Conservation (phyloP, 768 basidiomycete genomes). For the Naganishia kalamii region DNA sequence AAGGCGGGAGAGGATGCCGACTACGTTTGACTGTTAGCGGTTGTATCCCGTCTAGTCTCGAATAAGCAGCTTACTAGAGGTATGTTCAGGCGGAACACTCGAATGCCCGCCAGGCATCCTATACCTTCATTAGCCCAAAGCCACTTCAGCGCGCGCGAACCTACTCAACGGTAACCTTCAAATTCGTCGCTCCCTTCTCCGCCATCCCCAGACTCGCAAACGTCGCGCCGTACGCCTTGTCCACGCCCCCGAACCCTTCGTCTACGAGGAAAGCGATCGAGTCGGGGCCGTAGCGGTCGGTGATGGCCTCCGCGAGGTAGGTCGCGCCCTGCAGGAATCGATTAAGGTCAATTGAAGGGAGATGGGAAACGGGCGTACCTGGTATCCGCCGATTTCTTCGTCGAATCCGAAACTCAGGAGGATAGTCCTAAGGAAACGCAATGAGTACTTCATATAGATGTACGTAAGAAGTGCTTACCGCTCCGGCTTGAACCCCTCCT, state of each 20-base stretch:
- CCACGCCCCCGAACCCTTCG: constrained; percentile 64
- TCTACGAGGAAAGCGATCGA: constrained; percentile 75
- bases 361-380: not conserved
- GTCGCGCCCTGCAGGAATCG: constrained; percentile 49
- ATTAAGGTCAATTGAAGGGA: not conserved
- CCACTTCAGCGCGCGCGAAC: not conserved
- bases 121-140: constrained; percentile 1
- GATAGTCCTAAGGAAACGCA: constrained; percentile 30
- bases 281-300: constrained; percentile 62
- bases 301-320: constrained; percentile 50
- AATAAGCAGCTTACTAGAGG: constrained; percentile 56
- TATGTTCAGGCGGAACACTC: constrained; percentile 73
- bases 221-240: constrained; percentile 34
- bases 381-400: constrained; percentile 55
- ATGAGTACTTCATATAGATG: not conserved
- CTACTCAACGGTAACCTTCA: constrained; percentile 37
- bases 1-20: constrained; percentile 69
- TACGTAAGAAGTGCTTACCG: constrained; percentile 46
- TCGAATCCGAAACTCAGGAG: constrained; percentile 56
- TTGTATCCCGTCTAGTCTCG: too few relatives aligned
- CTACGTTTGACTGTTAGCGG: constrained; percentile 50
- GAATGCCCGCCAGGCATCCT: constrained; percentile 70
- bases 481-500: constrained; percentile 60
- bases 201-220: constrained; percentile 46
- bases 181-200: constrained; percentile 45